Conservation (phyloP, 148 eudicot species). For the Amaranthus palmeri region DNA sequence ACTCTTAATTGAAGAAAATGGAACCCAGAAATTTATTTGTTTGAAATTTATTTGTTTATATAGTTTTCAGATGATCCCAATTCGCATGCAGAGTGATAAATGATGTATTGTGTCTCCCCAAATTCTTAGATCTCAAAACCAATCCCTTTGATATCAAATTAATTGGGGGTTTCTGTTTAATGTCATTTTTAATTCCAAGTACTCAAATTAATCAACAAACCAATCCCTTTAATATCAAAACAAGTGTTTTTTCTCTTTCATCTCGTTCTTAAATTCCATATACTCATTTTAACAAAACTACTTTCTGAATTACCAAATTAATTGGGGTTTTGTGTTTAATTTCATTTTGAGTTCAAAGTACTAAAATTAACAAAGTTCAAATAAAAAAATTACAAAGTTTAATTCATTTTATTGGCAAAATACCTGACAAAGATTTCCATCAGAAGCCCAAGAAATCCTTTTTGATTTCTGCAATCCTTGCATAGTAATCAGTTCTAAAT, state of each 20-base stretch:
- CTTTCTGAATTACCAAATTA: too few species aligned
- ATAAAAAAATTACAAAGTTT: not conserved
- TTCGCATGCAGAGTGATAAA: too few species aligned
- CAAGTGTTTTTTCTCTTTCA: too few species aligned
- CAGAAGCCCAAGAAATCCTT: slow-evolving; percentile 71
- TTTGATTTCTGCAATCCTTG: slow-evolving; percentile 63
- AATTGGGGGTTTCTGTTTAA: not conserved
- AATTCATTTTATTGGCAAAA: slow-evolving; percentile 14
- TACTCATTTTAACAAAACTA: too few species aligned
- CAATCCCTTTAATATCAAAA: too few species aligned
- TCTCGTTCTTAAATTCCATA: too few species aligned
- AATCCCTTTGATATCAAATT: too few species aligned
- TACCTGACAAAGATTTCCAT: slow-evolving; percentile 81
- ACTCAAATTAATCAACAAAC: too few species aligned
- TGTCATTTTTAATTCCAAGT: not conserved
- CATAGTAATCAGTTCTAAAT: slow-evolving; percentile 40
- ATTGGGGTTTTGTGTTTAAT: too few species aligned
- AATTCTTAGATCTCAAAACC: too few species aligned
- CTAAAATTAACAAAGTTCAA: not conserved
- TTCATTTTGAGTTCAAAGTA: not conserved
- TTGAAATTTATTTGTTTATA: not conserved
- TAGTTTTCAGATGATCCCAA: not conserved
- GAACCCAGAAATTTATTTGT: not conserved
- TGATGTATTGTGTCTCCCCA: too few species aligned
- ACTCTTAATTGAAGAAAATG: not conserved